Evolutionary conservation across 1,139 yeast species (phyloP).

Genomic region (Arxiozyma slooffiae): DNA sequence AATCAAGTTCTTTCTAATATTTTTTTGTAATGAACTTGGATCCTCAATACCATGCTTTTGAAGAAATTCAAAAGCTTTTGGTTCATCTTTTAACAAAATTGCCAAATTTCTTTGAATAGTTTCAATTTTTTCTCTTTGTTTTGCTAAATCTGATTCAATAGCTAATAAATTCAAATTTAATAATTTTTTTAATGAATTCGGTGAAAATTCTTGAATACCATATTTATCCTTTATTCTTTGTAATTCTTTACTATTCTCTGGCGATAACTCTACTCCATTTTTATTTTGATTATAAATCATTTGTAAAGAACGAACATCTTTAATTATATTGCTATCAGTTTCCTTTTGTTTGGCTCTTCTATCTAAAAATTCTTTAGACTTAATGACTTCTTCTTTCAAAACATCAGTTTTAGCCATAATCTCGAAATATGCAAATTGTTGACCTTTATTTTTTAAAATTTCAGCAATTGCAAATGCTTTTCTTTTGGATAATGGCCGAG

Average conservation of each 20-base stretch:
- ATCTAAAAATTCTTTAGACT: slow-evolving; percentile 40
- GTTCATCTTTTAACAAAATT: slow-evolving; percentile 32
- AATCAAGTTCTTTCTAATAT: slow-evolving; percentile 44
- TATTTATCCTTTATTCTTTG: slow-evolving; percentile 41
- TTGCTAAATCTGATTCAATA: slow-evolving; percentile 29
- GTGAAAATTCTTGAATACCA: slow-evolving; percentile 55
- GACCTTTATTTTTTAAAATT: slow-evolving; percentile 80
- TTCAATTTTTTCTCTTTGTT: slow-evolving; percentile 26
- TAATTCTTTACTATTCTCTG: slow-evolving; percentile 31
- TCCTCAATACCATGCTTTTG: slow-evolving; percentile 26
- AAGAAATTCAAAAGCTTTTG: slow-evolving; percentile 28
- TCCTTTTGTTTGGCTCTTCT: slow-evolving; percentile 35
- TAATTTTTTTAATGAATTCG: slow-evolving; percentile 29
- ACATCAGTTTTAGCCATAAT: slow-evolving; percentile 62
- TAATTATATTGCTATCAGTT: slow-evolving; percentile 17
- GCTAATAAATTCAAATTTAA: slow-evolving; percentile 35
- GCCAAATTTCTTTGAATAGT: slow-evolving; percentile 31
- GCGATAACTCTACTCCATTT: slow-evolving; percentile 11
- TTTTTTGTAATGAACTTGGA: slow-evolving; percentile 34
- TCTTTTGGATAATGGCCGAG: slow-evolving; percentile 73
- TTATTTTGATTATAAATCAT: slow-evolving; percentile 12
- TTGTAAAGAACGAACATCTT: slow-evolving; percentile 28
- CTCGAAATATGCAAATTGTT: slow-evolving; percentile 76
- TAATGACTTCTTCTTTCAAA: slow-evolving; percentile 47
- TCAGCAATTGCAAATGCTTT: slow-evolving; percentile 93